Evolutionary conservation across 2,329 filamentous ascomycete species (phyloP).

Genomic region (Sordariomycetes sp.): DNA sequence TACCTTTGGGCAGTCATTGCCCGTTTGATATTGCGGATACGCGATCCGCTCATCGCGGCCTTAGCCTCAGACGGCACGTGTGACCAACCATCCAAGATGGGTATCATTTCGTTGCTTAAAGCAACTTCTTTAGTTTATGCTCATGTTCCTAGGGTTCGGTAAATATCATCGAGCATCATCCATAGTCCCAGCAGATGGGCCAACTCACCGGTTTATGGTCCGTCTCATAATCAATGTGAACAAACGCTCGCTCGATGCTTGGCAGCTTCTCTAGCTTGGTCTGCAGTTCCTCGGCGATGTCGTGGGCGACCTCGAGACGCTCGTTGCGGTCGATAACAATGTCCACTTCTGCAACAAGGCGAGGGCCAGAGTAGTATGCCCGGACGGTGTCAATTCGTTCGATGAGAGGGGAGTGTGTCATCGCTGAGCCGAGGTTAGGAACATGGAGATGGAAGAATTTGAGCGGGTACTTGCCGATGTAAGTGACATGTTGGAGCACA

Average conservation of each 20-base stretch:
- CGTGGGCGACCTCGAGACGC: constrained; percentile 47
- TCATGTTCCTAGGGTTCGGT: background rate
- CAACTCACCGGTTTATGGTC: constrained; percentile 20
- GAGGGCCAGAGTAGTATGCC: constrained; percentile 52
- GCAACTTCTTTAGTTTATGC: constrained; percentile 1
- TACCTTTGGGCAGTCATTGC: no score
- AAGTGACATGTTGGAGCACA: constrained; percentile 24
- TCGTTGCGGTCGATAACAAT: constrained; percentile 48
- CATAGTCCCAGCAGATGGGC: background rate
- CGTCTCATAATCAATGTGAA: constrained; percentile 35
- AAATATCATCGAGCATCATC: no score
- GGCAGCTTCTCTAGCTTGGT: constrained; percentile 44
- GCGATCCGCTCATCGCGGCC: no score
- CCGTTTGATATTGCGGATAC: no score
- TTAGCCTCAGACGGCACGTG: no score
- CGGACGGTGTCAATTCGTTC: constrained; percentile 48
- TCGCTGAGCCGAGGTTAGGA: constrained; percentile 42
- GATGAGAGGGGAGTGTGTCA: constrained; percentile 45
- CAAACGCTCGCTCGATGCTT: constrained; percentile 33
- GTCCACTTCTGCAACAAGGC: constrained; percentile 54
- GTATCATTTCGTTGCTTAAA: no score
- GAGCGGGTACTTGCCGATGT: background rate
- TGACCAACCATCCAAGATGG: no score
- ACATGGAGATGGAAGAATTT: background rate
- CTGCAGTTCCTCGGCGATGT: constrained; percentile 50